These are phyloP conservation scores for Arthromyces matolae DNA, from an alignment of 768 basidiomycete species.

Conservation along the genomic window DNA sequence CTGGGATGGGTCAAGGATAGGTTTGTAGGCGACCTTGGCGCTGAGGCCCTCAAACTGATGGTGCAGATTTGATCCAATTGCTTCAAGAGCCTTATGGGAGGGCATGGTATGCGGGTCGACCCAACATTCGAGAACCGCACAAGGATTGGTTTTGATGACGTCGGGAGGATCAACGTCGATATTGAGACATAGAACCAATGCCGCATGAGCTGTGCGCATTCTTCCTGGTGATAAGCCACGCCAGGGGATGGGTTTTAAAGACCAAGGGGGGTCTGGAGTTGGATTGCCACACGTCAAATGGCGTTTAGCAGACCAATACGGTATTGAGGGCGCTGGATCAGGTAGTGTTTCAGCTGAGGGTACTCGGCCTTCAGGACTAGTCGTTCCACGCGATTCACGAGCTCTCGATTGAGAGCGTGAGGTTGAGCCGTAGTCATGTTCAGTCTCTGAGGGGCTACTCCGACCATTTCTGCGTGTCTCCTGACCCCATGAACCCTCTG, in stretches of 20 bases:
- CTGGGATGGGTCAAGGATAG: constrained; percentile 90
- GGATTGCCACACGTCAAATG: constrained; percentile 91
- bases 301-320: constrained; percentile 85
- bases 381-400: constrained; percentile 27
- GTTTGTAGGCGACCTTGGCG: constrained; percentile 91
- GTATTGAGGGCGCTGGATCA: constrained; percentile 59
- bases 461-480: constrained; percentile 22
- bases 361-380: constrained; percentile 33
- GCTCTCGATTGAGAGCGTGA: constrained; percentile 46
- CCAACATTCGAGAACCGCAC: constrained; percentile 95
- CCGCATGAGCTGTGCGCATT: constrained; percentile 88
- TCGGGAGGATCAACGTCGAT: constrained; percentile 98
- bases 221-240: constrained; percentile 76
- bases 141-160: constrained; percentile 94
- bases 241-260: constrained; percentile 70
- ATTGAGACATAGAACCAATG: constrained; percentile 88
- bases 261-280: constrained; percentile 63
- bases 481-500: constrained; percentile 30
- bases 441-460: constrained; percentile 53
- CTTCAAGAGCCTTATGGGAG: constrained; percentile 88
- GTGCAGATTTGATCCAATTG: constrained; percentile 88
- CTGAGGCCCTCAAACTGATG: constrained; percentile 96
- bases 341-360: constrained; percentile 44
- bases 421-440: constrained; percentile 45
- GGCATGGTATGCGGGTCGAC: constrained; percentile 93